A percentile compares a stretch with the other conserved stretches of the same genome.
Conservation (phyloP, 176 grass and related monocot species). For the Rhynchospora pubera region DNA sequence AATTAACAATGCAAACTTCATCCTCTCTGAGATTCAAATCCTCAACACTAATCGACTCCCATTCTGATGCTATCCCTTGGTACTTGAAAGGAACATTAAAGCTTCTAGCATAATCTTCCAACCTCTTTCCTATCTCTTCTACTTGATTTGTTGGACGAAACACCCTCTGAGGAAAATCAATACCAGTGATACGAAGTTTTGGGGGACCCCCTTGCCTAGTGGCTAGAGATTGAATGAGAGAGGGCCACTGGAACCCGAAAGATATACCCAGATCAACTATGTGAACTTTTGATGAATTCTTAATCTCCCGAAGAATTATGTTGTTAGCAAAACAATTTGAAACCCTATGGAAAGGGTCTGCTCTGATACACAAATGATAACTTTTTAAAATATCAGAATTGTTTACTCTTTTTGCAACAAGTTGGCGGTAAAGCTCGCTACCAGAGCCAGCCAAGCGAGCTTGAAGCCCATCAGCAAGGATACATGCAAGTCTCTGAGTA, state of each 20-base stretch:
- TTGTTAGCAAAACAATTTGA: slow-evolving; percentile 41
- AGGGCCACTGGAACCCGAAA: slow-evolving; percentile 71
- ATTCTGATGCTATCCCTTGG: slow-evolving; percentile 41
- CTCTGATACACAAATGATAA: slow-evolving; percentile 13
- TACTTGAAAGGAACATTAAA: slow-evolving; percentile 61
- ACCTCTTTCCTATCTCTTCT: slow-evolving; percentile 25
- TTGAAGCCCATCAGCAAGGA: slow-evolving; percentile 45
- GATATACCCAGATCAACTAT: slow-evolving; percentile 69
- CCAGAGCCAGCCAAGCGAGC: slow-evolving; percentile 46
- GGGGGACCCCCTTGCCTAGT: slow-evolving; percentile 24
- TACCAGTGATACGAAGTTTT: slow-evolving; percentile 53
- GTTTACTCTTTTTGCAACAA: slow-evolving; percentile 16
- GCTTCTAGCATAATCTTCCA: slow-evolving; percentile 48
- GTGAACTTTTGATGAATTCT: slow-evolving; percentile 37
- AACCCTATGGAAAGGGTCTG: slow-evolving; percentile 36
- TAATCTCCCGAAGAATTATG: slow-evolving; percentile 36
- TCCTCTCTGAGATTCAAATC: background rate
- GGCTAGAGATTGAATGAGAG: slow-evolving; percentile 37
- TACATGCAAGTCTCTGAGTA: slow-evolving; percentile 48
- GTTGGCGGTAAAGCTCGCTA: slow-evolving; percentile 31
- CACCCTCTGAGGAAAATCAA: slow-evolving; percentile 44
- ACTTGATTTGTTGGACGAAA: slow-evolving; percentile 34
- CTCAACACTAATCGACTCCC: slow-evolving; percentile 28
- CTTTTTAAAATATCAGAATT: slow-evolving; percentile 23
- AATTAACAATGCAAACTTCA: background rate